Conservation (phyloP, 2,329 filamentous ascomycete genomes). For the Colletotrichum filicis region DNA sequence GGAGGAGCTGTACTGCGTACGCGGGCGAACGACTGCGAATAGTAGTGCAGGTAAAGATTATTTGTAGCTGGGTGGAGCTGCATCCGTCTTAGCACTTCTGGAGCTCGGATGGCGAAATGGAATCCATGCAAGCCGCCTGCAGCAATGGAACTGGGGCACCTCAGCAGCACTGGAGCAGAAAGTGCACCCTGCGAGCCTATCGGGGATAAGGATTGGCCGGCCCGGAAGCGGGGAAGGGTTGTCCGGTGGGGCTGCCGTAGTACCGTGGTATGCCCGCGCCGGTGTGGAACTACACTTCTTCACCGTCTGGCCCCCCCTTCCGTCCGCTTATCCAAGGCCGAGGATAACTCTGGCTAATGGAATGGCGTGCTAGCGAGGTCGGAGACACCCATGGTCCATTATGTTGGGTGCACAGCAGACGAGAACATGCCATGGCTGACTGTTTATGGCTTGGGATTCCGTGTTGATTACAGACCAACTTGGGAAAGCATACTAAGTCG, state of each 20-base stretch:
- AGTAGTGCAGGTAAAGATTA: constrained; percentile 6
- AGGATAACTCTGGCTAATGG: not conserved
- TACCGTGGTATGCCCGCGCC: constrained; percentile 5
- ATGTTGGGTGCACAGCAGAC: not conserved
- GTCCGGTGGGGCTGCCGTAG: not conserved
- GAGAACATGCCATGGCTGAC: not conserved
- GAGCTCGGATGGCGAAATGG: constrained; percentile 32
- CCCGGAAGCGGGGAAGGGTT: constrained; percentile 24
- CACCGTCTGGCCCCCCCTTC: constrained; percentile 9
- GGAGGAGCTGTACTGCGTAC: not conserved
- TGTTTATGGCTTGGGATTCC: not conserved
- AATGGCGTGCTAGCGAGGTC: not conserved
- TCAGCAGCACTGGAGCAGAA: constrained; percentile 21
- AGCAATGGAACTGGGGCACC: too few relatives aligned
- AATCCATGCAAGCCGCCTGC: constrained; percentile 23
- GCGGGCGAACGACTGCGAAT: not conserved
- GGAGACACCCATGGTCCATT: not conserved
- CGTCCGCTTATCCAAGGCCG: constrained; percentile 9
- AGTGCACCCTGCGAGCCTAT: constrained; percentile 11
- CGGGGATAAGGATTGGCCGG: constrained; percentile 35
- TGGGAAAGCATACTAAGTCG: not conserved
- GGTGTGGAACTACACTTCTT: constrained; percentile 14
- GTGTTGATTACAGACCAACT: not conserved
- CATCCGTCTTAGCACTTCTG: constrained; percentile 30
- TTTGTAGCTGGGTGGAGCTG: constrained; percentile 30